phyloP scores from a whole-genome alignment of 2,329 filamentous ascomycete genomes.

The Aureobasidium sp. region DNA sequence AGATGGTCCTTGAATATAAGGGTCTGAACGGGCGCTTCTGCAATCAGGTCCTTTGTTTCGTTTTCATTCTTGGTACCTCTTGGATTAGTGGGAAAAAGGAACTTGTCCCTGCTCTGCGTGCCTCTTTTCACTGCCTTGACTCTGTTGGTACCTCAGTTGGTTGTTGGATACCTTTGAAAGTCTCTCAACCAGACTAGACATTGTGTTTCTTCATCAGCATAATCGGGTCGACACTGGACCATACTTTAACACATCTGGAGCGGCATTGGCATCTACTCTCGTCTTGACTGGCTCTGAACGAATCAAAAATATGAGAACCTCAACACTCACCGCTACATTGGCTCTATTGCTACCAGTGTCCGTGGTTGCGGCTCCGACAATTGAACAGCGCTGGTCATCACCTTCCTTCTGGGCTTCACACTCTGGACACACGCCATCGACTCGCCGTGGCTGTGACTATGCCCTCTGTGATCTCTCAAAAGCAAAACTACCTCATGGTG shows the following conservation, averaged over 20 bases:
- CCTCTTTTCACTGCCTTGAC: neutral
- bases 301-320: neutral
- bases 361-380: neutral
- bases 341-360: neutral
- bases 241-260: neutral
- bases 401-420: conserved; percentile 4
- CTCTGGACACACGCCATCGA: neutral
- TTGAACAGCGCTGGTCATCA: conserved; percentile 3
- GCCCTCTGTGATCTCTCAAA: conserved; percentile 1
- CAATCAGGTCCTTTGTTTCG: neutral
- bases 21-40: neutral
- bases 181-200: neutral
- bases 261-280: too few relatives aligned
- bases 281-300: neutral
- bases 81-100: neutral
- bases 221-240: too few relatives aligned
- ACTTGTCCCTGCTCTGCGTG: neutral
- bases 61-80: neutral
- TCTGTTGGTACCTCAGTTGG: neutral
- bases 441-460: neutral
- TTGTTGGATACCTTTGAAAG: neutral
- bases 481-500: conserved; percentile 2
- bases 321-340: neutral
- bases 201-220: neutral
- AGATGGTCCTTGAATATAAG: conserved; percentile 1